Base-by-base conservation (phyloP, 208 protist genomes). In the Leishmania mexicana region DNA sequence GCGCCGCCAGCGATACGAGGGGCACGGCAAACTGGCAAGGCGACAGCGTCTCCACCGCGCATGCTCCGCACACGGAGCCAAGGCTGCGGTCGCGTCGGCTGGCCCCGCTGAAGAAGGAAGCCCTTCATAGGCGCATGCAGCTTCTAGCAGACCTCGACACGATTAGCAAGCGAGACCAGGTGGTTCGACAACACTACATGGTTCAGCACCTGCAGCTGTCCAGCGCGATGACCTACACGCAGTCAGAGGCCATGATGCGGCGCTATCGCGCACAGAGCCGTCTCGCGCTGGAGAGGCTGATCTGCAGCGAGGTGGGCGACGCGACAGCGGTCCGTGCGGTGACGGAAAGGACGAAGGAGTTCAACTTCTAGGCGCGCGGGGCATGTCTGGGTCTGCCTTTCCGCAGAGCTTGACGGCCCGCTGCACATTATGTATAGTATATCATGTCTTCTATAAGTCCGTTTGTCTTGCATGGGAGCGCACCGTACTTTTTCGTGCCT, bases 191-290 rank as follows among this genome's bases (percentile, higher is more conserved):
- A 38, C 42, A 65, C 31, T 86, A 86, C 74, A 49, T 80, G 17
- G 78, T 79, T 31, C 83, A 86, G 79, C 83, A 86, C 54, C 83
- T 86, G 51, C 60, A 64, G 1, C 64, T 86, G 47, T 62, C 78
- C 24, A 86, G 80, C 53, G 75, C 74, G 10, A 82, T 86, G 67
- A 70, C 83, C n/a, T 57, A 80, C 17, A 45, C 76, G 3, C 35
- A 82, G 57, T 80, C 83, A 13, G 83, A 86, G 35, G 62, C 74
- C 19, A 86, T 86, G 83, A 60, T 80, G 75, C 83, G 83, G 15
- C 83, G 83, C 1, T 86, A 80, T 60, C 75, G 83, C 58, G 75
- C 67, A 2, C 78, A 51, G 1, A 62, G 83, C 0, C 83, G 83
- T 1, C n/a, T 78, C n/a, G 83, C 83, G 45, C 78, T 86, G 71